phyloP scores from a whole-genome alignment of 1,284 basidiomycete genomes.

The Cerrena zonata region DNA sequence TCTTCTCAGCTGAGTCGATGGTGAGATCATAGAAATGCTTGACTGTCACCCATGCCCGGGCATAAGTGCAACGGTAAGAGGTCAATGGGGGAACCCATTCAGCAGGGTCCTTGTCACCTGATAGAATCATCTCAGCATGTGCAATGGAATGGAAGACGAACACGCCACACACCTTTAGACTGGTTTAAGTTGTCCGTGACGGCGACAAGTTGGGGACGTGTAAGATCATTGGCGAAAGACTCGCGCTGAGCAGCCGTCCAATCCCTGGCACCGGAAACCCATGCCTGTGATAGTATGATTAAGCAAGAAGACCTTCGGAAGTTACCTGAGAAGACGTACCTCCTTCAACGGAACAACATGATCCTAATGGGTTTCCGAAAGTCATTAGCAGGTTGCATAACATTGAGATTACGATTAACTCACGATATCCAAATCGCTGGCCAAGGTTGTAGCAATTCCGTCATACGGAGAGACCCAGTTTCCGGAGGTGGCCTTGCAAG shows the following conservation, averaged over 20 bases:
- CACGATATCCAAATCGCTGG: conserved; percentile 49
- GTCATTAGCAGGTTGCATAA: background rate
- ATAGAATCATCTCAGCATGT: background rate
- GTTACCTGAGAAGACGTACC: conserved; percentile 17
- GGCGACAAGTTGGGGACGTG: conserved; percentile 46
- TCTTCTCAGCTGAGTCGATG: conserved; percentile 36
- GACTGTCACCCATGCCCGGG: conserved; percentile 43
- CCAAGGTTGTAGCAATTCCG: conserved; percentile 34
- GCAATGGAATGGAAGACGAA: conserved; percentile 5
- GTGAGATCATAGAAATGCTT: conserved; percentile 45
- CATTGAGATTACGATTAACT: conserved; percentile 16
- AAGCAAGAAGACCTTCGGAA: background rate
- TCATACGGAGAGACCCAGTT: conserved; percentile 52
- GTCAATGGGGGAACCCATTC: conserved; percentile 42
- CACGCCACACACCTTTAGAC: conserved; percentile 28
- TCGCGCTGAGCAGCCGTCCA: conserved; percentile 46
- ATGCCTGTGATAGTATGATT: conserved; percentile 29
- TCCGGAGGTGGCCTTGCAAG: conserved; percentile 41
- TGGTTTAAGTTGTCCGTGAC: conserved; percentile 41
- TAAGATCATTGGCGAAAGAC: conserved; percentile 48
- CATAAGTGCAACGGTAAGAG: conserved; percentile 44
- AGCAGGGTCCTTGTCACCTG: conserved; percentile 38
- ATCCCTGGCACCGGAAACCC: conserved; percentile 45
- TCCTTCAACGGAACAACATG: conserved; percentile 50
- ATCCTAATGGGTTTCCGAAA: conserved; percentile 29